Evolutionary conservation across 768 basidiomycete species (phyloP), one percentile per base, ranked within the genome.

Genomic region (Kwoniella europaea): DNA sequence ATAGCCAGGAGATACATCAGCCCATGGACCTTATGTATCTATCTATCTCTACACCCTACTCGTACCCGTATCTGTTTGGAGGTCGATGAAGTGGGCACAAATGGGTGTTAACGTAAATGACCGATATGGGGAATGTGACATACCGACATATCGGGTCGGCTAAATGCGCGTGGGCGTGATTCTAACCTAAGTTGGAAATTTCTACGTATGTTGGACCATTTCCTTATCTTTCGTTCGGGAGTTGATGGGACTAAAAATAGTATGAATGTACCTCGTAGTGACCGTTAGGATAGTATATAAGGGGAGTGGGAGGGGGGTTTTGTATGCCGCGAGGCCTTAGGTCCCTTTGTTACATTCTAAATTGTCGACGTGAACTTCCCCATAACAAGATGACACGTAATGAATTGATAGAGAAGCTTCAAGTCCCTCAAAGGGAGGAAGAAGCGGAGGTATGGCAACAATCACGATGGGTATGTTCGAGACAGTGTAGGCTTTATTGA

Each of bases 401-500:
- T 10, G 50, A 53, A 10, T 50, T 70, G 13, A 56, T 74, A 9
- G 20, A 27, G 10, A 71, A 61, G 43, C 63, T 71, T 10, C 50
- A 69, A 58, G 74, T 75, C 4, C 59, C 59, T 4, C 74, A 75
- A 43, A 29, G 59, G 10, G 65, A 75, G 46, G 74, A 72, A 24
- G 74, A 75, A 46, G 71, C 71, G 3, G 74, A 75, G 24, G 65
- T 75, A 13, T 75, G 74, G 74, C 58, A 69, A 50, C 68, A 61
- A 24, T 61, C 43, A 16, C 29, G 62, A 64, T 75, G 71, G 74
- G 74, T 73, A 55, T 41, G 74, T 15, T 12, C 24, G 18, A 41
- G 42, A 24, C 27, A 27, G 27, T 27, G 27, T 27, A 27, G 27
- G 27, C 27, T 27, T 27, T 27, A 27, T 27, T 27, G 27, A 27